Base-by-base conservation (phyloP, 2,329 filamentous ascomycete genomes). In the Trichoderma oligosporum region DNA sequence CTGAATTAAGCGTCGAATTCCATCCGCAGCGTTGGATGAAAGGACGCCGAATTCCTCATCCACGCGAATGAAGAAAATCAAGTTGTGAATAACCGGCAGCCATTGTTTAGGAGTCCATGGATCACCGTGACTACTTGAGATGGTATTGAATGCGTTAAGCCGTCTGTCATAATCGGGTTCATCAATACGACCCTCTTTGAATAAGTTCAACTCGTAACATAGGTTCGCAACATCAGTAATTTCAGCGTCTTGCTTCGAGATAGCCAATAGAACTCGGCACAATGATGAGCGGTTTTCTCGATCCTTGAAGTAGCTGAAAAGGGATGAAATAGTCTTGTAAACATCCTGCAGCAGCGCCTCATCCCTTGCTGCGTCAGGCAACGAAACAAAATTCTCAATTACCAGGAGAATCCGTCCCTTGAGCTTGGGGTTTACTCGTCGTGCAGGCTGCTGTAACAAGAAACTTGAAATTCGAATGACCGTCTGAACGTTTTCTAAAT, bases 241-340 rank as follows among this genome's bases (percentile, higher is more conserved):
- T 0, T 81, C 78, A 4, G 79, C 64, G 58, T 90, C 84, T 44
- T 83, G 82, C 7, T 79, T 74, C 1, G 89, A 84, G 60, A 96
- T 85, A 16, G 87, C 86, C 12, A 79, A 72, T 7, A 97, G 74
- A 3, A 96, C 87, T 42, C 85, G 79, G 14, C 88, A 88, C 25
- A 97, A 74, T 0, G 89, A 79, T 61, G 85, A 79, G 55, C 94
- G 82, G 67, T 91, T 95, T 41, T 83, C 76, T 41, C 85, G 82
- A 70, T 97, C 92, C 64, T 86, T 89, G 76, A 97, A 93, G 69
- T 92, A 96, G 55, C 90, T 89, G 68, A 96, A 97, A 31, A 97
- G 80, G 0, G 89, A 86, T 4, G 89, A 87, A 8, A 94, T 74
- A 0, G 89, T 89, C 44, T 83, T 78, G 68, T 88, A 96, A 0